Percentiles rank a stretch among this genome's conserved stretches.
Conservation (phyloP, 2,329 filamentous ascomycete species). For the Polytolypa hystricis region DNA sequence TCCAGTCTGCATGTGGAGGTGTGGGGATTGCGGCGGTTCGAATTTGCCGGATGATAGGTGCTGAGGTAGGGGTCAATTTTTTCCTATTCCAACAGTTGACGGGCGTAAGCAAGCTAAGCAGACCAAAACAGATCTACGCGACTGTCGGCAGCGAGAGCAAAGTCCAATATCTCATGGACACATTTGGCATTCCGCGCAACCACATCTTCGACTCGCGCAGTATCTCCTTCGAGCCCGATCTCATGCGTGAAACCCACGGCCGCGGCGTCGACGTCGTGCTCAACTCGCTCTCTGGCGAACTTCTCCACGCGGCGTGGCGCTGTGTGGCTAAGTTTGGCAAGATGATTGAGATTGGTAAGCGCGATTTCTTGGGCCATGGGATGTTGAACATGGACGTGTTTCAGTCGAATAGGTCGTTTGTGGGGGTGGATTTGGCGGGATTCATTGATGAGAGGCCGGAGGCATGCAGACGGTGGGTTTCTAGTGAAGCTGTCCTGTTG, state of each 20-base stretch:
- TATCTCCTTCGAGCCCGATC: slow-evolving; percentile 10
- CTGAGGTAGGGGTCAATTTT: slow-evolving; percentile 4
- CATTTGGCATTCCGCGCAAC: slow-evolving; percentile 11
- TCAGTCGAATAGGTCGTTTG: slow-evolving; percentile 9
- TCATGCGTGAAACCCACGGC: slow-evolving; percentile 15
- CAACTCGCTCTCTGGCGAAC: slow-evolving; percentile 20
- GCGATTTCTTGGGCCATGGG: slow-evolving; percentile 10
- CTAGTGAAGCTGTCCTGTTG: neutral
- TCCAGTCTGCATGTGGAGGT: slow-evolving; percentile 19
- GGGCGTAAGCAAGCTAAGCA: too few relatives aligned
- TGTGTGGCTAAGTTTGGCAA: slow-evolving; percentile 17
- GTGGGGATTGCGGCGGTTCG: slow-evolving; percentile 15
- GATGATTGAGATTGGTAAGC: slow-evolving; percentile 16
- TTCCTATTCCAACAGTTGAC: too few relatives aligned
- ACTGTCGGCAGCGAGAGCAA: slow-evolving; percentile 18
- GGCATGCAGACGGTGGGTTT: slow-evolving; percentile 3
- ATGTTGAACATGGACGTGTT: slow-evolving; percentile 13
- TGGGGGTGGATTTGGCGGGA: slow-evolving; percentile 10
- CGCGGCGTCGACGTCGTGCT: slow-evolving; percentile 19
- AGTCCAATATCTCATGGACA: slow-evolving; percentile 12
- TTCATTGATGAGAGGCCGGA: neutral
- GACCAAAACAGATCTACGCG: slow-evolving; percentile 6
- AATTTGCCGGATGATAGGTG: slow-evolving; percentile 11
- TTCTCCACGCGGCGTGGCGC: slow-evolving; percentile 19
- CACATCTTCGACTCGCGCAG: slow-evolving; percentile 19